phyloP scores from a whole-genome alignment of 441 rosid species.

The Rhodomyrtus psidioides region DNA sequence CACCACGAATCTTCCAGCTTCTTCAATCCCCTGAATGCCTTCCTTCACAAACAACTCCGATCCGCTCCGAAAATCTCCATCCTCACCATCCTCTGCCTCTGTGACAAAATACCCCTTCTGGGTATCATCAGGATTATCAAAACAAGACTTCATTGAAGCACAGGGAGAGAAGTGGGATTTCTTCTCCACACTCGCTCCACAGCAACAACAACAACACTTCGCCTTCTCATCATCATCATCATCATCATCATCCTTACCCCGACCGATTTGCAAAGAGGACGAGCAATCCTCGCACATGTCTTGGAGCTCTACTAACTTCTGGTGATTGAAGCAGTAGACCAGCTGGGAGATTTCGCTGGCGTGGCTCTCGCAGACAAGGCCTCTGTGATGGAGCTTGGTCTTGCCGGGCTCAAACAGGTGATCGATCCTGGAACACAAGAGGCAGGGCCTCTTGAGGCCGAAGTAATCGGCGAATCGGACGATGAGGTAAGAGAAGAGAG shows the following conservation, averaged over 20 bases:
- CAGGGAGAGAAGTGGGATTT: conserved; percentile 12
- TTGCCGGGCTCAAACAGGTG: conserved; percentile 44
- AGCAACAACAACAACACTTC: conserved; percentile 44
- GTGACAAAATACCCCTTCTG: conserved; percentile 21
- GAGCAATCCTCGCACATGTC: conserved; percentile 47
- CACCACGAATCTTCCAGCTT: conserved; percentile 12
- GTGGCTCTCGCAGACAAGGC: conserved; percentile 70
- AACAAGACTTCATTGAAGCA: conserved; percentile 37
- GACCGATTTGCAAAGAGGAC: conserved; percentile 22
- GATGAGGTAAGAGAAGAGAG: conserved; percentile 68
- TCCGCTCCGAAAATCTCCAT: conserved; percentile 16
- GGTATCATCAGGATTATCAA: conserved; percentile 23
- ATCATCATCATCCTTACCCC: conserved; percentile 16
- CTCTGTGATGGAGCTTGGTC: conserved; percentile 22
- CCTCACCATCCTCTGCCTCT: conserved; percentile 18
- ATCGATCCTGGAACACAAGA: conserved; percentile 72
- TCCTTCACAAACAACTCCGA: conserved; percentile 21
- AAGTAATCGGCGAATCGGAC: conserved; percentile 73
- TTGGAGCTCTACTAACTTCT: conserved; percentile 34
- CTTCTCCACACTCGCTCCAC: conserved; percentile 32
- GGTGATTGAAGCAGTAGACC: conserved; percentile 42
- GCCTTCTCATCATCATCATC: conserved; percentile 11
- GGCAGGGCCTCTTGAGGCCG: conserved; percentile 87
- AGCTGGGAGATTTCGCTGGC: conserved; percentile 51
- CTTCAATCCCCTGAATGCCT: conserved; percentile 20